These are phyloP conservation scores for Eustoma russellianum DNA, from an alignment of 257 asterid genomes.

Conservation along the genomic window DNA sequence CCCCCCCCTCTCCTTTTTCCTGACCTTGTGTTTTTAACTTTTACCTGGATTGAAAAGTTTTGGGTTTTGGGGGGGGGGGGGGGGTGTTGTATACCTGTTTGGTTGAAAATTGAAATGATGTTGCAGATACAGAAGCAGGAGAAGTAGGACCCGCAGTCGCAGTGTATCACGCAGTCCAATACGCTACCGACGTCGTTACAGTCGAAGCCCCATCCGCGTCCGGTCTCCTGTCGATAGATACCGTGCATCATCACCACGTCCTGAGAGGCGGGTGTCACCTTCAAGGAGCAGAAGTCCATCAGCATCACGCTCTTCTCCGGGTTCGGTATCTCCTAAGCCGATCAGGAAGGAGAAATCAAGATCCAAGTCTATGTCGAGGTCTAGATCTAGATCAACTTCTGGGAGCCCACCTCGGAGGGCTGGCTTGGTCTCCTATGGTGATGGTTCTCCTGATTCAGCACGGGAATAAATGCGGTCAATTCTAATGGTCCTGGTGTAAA, in stretches of 20 bases:
- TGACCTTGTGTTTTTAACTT: no score
- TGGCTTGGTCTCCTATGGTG: slow-evolving; percentile 73
- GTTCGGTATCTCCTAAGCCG: slow-evolving; percentile 47
- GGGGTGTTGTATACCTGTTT: no score
- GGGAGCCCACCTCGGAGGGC: slow-evolving; percentile 53
- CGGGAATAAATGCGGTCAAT: slow-evolving; percentile 19
- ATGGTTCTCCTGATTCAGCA: slow-evolving; percentile 65
- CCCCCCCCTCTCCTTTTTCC: no score
- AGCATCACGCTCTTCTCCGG: slow-evolving; percentile 36
- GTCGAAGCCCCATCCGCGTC: slow-evolving; percentile 59
- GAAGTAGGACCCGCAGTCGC: slow-evolving; percentile 72
- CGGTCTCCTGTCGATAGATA: slow-evolving; percentile 56
- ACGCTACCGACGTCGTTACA: slow-evolving; percentile 76
- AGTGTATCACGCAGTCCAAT: slow-evolving; percentile 76
- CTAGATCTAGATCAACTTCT: slow-evolving; percentile 19
- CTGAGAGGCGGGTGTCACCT: slow-evolving; percentile 40
- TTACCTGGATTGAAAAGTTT: no score
- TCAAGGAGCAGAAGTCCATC: slow-evolving; percentile 61
- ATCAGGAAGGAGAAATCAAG: slow-evolving; percentile 35
- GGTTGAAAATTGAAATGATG: not conserved
- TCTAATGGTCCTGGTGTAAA: not conserved
- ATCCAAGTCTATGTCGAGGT: slow-evolving; percentile 15
- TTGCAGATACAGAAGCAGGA: slow-evolving; percentile 72
- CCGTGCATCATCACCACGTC: slow-evolving; percentile 42
- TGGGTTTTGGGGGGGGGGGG: no score